phyloP scores from a whole-genome alignment of 2,329 filamentous ascomycete species.

The Seiridium unicorne region DNA sequence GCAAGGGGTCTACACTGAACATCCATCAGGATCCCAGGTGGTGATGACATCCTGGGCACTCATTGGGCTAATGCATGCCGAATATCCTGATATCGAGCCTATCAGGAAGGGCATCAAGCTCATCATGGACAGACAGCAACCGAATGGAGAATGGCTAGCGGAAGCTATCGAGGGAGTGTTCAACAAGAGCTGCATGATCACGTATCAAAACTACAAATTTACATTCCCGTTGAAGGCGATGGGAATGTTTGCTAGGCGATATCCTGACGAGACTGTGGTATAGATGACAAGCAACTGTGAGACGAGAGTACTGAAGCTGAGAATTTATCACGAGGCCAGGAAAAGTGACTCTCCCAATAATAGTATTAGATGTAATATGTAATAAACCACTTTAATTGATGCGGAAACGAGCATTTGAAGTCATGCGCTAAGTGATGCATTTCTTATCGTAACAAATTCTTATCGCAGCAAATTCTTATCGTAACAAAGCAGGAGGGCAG shows the following conservation, averaged over 20 bases:
- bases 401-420: too few relatives aligned
- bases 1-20: slow-evolving; percentile 70
- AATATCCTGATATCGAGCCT: slow-evolving; percentile 72
- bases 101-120: slow-evolving; percentile 74
- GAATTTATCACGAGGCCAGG: neutral
- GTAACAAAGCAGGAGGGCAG: neutral
- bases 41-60: slow-evolving; percentile 93
- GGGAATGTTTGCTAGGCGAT: slow-evolving; percentile 79
- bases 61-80: slow-evolving; percentile 78
- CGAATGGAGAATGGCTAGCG: slow-evolving; percentile 91
- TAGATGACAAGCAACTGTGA: slow-evolving; percentile 11
- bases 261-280: slow-evolving; percentile 61
- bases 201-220: slow-evolving; percentile 98
- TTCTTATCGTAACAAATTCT: neutral
- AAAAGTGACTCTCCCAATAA: neutral
- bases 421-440: too few relatives aligned
- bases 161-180: slow-evolving; percentile 98
- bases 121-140: slow-evolving; percentile 80
- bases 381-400: neutral
- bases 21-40: slow-evolving; percentile 75
- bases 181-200: slow-evolving; percentile 99
- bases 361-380: neutral
- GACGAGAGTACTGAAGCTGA: too few relatives aligned
- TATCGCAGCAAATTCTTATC: neutral
- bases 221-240: slow-evolving; percentile 92